Evolutionary conservation across 495 filamentous ascomycete species (phyloP).

Genomic region (Aspergillus carlsbadensis): DNA sequence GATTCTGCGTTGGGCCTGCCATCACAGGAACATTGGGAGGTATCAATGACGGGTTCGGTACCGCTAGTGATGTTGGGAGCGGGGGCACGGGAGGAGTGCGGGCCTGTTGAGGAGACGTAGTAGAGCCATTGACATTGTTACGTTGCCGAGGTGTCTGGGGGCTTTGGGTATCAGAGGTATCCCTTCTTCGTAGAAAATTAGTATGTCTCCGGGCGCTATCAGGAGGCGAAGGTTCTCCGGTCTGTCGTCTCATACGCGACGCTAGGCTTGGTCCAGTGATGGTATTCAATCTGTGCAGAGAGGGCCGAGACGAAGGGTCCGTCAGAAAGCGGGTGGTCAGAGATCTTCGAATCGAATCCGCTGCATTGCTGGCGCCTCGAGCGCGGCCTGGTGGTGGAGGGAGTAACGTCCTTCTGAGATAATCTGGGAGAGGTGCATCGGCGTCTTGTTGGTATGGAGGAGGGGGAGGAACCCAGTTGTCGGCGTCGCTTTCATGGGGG

Average conservation of each 20-base stretch:
- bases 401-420: slow-evolving; percentile 42
- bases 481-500: slow-evolving; percentile 86
- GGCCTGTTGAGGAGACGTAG: background rate
- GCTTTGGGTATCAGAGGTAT: background rate
- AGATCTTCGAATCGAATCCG: slow-evolving; percentile 21
- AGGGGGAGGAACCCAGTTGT: slow-evolving; percentile 92
- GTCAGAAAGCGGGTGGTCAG: slow-evolving; percentile 25
- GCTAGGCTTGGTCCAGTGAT: slow-evolving; percentile 24
- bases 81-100: background rate
- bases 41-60: slow-evolving; percentile 16
- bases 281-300: slow-evolving; percentile 34
- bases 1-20: slow-evolving; percentile 3
- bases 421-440: slow-evolving; percentile 57
- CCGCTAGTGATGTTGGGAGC: background rate
- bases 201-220: slow-evolving; percentile 15
- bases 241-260: slow-evolving; percentile 22
- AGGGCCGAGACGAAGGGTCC: slow-evolving; percentile 25
- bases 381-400: slow-evolving; percentile 22
- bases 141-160: background rate
- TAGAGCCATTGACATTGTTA: slow-evolving; percentile 5
- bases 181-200: slow-evolving; percentile 13
- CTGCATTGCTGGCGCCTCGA: slow-evolving; percentile 8
- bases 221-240: slow-evolving; percentile 18
- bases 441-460: slow-evolving; percentile 78
- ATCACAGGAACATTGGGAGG: slow-evolving; percentile 16